A percentile compares a stretch with the other conserved stretches of the same genome.
Conservation (phyloP, 306 rosid species). For the Ormosia emarginata region DNA sequence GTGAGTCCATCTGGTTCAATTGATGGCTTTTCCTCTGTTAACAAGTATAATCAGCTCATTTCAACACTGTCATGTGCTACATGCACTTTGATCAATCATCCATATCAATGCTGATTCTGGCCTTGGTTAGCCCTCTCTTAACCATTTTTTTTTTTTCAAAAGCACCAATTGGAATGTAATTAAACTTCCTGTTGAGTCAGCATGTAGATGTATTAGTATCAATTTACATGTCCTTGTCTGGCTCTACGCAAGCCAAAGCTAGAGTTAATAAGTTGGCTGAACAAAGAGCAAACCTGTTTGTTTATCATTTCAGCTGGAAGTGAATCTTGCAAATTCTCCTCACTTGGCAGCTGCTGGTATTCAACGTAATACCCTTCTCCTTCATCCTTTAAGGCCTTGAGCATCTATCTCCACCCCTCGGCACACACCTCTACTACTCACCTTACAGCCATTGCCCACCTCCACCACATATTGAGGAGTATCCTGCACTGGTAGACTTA, state of each 20-base stretch:
- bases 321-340: no score
- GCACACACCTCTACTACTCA: no score
- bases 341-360: no score
- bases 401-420: no score
- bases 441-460: no score
- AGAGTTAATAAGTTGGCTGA: neutral
- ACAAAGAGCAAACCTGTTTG: neutral
- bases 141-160: neutral
- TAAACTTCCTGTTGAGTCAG: neutral
- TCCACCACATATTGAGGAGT: no score
- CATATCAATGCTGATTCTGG: neutral
- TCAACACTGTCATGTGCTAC: neutral
- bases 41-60: neutral
- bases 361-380: no score
- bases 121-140: neutral
- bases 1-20: constrained; percentile 1
- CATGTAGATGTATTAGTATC: neutral
- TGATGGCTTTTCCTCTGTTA: neutral
- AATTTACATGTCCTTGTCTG: neutral
- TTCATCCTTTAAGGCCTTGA: no score
- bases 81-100: constrained; percentile 6
- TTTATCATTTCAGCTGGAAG: no score
- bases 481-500: no score
- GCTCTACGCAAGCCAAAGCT: neutral
- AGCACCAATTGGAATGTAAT: neutral